Evolutionary conservation across 106 monocot genomes (phyloP), one percentile per base, ranked within the genome.

Genomic region (Dioscorea zingiberensis): DNA sequence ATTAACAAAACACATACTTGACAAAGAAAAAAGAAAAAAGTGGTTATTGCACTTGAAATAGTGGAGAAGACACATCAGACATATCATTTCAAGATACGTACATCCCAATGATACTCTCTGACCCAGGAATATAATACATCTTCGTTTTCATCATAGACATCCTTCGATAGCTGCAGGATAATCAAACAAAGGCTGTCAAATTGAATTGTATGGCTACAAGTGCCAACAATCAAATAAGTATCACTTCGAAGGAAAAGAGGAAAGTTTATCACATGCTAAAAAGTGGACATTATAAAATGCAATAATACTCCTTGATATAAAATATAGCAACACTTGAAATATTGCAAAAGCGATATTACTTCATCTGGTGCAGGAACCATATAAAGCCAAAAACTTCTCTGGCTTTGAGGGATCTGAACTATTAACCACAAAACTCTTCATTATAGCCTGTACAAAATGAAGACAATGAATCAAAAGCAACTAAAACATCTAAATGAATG

Each of bases 31-130:
- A 13, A 29, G 1, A 12, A 53, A 24, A 38, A 38, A n/a, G 10
- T 38, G 10, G 38, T 10, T 10, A 38, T 7, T 57, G 18, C 53
- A 30, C 48, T 62, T 24, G 7, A 66, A 47, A 27, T n/a, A 59
- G 11, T 51, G 56, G 4, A 11, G 28, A 55, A 63, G 22, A 64
- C 21, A 64, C 21, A 19, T 59, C n/a, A 38, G 10, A 38, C 38
- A 38, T 38, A 38, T 38, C 0, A 4, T 51, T 0, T 51, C 15
- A 7, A 19, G 0, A 59, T 76, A 79, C 97, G 21, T 81, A 92
- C 97, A 75, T 97, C 86, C 92, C 92, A n/a, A 53, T 88, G 80
- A 69, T 97, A 97, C 55, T 97, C 97, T 63, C 97, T 83, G 22
- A 97, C 27, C 97, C 97, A 97, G 24, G 78, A 79, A 58, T 97